Base-by-base conservation (phyloP, 306 rosid genomes). In the Trifolium repens region DNA sequence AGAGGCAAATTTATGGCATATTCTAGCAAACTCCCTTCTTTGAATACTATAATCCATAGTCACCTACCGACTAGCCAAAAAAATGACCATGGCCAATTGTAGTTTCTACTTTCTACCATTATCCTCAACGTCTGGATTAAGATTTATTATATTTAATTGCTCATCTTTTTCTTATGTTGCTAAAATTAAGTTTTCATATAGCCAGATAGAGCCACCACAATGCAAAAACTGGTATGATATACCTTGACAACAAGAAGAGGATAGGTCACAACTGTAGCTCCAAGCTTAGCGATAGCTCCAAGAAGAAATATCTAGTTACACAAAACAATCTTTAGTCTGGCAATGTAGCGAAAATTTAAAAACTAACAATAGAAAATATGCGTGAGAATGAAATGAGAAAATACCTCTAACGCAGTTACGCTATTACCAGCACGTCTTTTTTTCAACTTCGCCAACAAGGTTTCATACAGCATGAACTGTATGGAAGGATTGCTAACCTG, bases 401-500 rank as follows among this genome's bases (percentile, higher is more conserved):
- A 75, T 79, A 94, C 97, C 98, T 94, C 93, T 40, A 84, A 19
- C 64, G 98, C 98, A 69, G 98, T 82, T 69, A 90, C 76, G 24
- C 89, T 88, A 17, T 61, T 76, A 72, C 69, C 66, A 67, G 82
- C 84, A 42, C 77, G 91, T 19, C 84, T 82, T 81, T 81, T 85
- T 87, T 89, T 94, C 83, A 94, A 83, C 80, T 89, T 84, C 63
- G 58, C 67, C 79, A 91, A 64, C 96, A 94, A 82, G 79, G 96
- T 81, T 90, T 94, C 98, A 78, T 91, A 94, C 86, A 91, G 84
- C 98, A 94, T 94, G 89, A 89, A 94, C 75, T 94, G 98, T 57
- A 94, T 90, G 79, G 98, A 90, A 78, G 98, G 98, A 79, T 94
- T 94, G 84, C 98, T 90, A 59, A 94, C 98, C 98, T 94, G 88